Percentiles rank a stretch among this genome's conserved stretches.
These are phyloP conservation scores for Dothideomycetes sp. DNA, from an alignment of 2,329 filamentous ascomycete species.

Conservation along the genomic window DNA sequence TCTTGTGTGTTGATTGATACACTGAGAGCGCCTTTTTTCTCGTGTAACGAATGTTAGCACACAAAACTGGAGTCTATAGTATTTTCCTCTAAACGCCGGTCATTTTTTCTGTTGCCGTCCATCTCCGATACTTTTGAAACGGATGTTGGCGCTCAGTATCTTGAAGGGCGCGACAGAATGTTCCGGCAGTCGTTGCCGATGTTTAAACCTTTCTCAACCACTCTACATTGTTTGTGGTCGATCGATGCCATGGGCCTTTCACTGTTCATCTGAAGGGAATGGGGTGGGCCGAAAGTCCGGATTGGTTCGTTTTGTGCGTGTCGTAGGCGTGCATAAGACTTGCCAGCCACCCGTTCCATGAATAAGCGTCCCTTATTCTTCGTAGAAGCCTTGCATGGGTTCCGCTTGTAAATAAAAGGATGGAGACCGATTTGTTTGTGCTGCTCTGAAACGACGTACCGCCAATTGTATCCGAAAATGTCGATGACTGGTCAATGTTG, in stretches of 20 bases:
- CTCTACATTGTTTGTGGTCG: background rate
- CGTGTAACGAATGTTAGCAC: no score
- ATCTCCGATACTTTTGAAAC: constrained; percentile 2
- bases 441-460: background rate
- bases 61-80: no score
- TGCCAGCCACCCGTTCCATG: constrained; percentile 4
- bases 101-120: no score
- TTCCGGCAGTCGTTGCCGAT: background rate
- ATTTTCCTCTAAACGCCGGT: background rate
- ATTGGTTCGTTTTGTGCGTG: background rate
- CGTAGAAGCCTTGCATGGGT: constrained; percentile 1
- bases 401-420: constrained; percentile 2
- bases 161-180: constrained; percentile 1
- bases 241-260: no score
- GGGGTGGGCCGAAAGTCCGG: no score
- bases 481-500: background rate
- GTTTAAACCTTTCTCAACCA: background rate
- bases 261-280: no score
- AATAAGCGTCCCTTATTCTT: background rate
- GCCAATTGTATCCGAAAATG: constrained; percentile 1
- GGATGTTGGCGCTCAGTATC: constrained; percentile 2
- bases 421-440: background rate
- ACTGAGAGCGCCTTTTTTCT: no score
- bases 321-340: constrained; percentile 9
- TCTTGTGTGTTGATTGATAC: no score